Conservation (phyloP, 208 protist species). For the Leishmania tropica region DNA sequence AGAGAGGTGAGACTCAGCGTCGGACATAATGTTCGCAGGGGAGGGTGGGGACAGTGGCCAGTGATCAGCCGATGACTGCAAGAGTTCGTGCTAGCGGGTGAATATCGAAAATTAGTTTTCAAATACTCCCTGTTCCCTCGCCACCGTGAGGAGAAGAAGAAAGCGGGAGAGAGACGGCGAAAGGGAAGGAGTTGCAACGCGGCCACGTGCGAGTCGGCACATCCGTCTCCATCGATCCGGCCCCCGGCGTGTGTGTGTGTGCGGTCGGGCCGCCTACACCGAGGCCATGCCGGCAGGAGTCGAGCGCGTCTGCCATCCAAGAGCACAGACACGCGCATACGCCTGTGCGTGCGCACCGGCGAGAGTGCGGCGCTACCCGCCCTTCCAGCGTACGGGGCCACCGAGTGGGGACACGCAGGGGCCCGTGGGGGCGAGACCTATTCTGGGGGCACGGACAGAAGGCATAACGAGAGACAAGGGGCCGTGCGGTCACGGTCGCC, state of each 20-base stretch:
- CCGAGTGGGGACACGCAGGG: background rate
- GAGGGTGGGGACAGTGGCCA: background rate
- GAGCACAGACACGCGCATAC: background rate
- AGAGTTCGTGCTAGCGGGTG: too few relatives aligned
- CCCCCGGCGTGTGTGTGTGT: too few relatives aligned
- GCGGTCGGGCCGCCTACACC: too few relatives aligned
- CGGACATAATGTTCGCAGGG: background rate
- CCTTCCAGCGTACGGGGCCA: background rate
- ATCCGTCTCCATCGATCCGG: background rate
- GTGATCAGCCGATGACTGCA: background rate
- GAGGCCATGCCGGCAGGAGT: background rate
- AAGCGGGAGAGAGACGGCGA: background rate
- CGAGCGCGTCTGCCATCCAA: background rate
- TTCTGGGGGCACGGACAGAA: background rate
- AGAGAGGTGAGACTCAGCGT: conserved; percentile 20
- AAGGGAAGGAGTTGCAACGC: background rate
- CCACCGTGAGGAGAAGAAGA: background rate
- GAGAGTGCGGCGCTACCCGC: too few relatives aligned
- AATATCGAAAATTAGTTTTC: too few relatives aligned
- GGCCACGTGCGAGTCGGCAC: background rate
- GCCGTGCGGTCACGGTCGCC: too few relatives aligned
- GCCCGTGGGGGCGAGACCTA: too few relatives aligned
- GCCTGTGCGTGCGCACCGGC: too few relatives aligned
- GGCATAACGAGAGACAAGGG: background rate
- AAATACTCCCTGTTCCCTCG: background rate